phyloP scores from a whole-genome alignment of 1,284 basidiomycete genomes.

The Pseudozyma pruni region DNA sequence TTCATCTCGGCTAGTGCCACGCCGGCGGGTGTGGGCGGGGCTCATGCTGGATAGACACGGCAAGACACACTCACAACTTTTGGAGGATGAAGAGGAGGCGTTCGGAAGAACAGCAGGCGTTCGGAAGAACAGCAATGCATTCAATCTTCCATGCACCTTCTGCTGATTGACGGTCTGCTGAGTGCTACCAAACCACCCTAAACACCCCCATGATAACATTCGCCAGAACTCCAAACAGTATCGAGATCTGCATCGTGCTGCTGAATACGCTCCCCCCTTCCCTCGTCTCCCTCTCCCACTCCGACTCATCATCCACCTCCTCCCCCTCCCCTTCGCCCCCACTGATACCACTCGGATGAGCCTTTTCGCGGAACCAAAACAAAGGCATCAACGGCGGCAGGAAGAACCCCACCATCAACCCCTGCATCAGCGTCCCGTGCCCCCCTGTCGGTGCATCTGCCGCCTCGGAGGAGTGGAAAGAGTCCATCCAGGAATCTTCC shows the following conservation, averaged over 20 bases:
- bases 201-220: constrained; percentile 41
- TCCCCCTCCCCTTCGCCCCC: neutral
- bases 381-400: constrained; percentile 25
- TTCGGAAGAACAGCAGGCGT: too few species aligned
- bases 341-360: constrained; percentile 24
- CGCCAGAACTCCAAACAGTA: constrained; percentile 33
- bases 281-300: constrained; percentile 12
- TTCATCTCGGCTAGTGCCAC: constrained; percentile 31
- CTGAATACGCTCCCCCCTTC: constrained; percentile 21
- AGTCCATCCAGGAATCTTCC: constrained; percentile 52
- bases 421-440: constrained; percentile 32
- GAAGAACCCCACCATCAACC: constrained; percentile 44
- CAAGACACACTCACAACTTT: too few species aligned
- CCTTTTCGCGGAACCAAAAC: constrained; percentile 36
- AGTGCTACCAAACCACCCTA: constrained; percentile 37
- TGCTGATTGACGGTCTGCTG: too few species aligned
- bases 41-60: neutral
- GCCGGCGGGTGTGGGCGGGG: neutral
- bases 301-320: constrained; percentile 23
- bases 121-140: too few species aligned
- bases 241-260: constrained; percentile 40
- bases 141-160: neutral
- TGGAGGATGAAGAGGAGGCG: too few species aligned
- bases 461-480: constrained; percentile 10
- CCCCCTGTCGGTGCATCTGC: neutral